phyloP scores from a whole-genome alignment of 768 basidiomycete species.

The Exidia glandulosa region DNA sequence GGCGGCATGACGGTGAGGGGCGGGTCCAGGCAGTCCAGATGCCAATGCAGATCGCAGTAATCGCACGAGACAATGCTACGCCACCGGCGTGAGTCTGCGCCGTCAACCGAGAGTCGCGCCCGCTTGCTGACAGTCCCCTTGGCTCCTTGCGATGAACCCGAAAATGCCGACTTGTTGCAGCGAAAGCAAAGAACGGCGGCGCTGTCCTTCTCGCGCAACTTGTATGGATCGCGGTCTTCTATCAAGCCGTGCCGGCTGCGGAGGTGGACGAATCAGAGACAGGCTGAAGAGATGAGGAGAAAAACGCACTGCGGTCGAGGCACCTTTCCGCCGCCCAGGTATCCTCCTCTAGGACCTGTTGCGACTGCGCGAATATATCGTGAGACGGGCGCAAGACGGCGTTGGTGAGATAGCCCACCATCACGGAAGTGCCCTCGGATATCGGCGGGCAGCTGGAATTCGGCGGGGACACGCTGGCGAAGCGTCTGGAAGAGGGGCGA shows the following conservation, averaged over 20 bases:
- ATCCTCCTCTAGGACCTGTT: conserved; percentile 74
- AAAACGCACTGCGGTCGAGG: conserved; percentile 70
- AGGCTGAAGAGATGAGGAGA: neutral
- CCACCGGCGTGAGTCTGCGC: conserved; percentile 25
- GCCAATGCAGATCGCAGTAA: conserved; percentile 91
- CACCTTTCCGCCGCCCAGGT: conserved; percentile 55
- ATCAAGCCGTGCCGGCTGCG: conserved; percentile 72
- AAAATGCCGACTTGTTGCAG: conserved; percentile 71
- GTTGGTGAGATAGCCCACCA: conserved; percentile 37
- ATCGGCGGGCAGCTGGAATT: conserved; percentile 81
- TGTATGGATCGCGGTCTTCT: conserved; percentile 85
- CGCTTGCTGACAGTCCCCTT: conserved; percentile 6
- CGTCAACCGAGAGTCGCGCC: neutral
- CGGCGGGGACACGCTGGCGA: conserved; percentile 57
- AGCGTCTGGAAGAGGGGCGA: conserved; percentile 62
- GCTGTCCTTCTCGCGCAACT: conserved; percentile 76
- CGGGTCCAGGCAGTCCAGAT: conserved; percentile 91
- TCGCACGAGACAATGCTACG: conserved; percentile 86
- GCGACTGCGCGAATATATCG: conserved; percentile 40
- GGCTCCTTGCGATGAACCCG: conserved; percentile 42
- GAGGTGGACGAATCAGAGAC: conserved; percentile 4
- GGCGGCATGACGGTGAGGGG: conserved; percentile 79
- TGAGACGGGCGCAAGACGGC: neutral
- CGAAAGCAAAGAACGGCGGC: conserved; percentile 80
- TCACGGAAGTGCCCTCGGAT: conserved; percentile 77